phyloP scores from a whole-genome alignment of 2,329 filamentous ascomycete genomes.

The Cephalotrichum gorgonifer region DNA sequence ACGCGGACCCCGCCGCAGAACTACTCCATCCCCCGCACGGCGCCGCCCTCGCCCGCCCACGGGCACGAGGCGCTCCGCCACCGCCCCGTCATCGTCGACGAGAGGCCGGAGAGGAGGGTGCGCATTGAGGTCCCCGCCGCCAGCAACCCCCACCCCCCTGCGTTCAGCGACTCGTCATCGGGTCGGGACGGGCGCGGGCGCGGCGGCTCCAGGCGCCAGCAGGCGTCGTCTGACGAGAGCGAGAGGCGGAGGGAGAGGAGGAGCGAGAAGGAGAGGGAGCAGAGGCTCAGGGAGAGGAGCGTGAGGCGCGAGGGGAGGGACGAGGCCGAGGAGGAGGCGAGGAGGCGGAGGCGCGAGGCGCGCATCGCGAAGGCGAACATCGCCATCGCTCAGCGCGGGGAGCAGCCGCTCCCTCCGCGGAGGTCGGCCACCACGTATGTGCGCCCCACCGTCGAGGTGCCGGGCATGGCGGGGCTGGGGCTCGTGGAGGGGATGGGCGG shows the following conservation, averaged over 20 bases:
- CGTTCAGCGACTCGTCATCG: background rate
- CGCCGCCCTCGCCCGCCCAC: slow-evolving; percentile 23
- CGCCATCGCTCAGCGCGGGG: slow-evolving; percentile 26
- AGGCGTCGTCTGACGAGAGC: slow-evolving; percentile 8
- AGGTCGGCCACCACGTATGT: background rate
- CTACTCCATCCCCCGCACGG: slow-evolving; percentile 26
- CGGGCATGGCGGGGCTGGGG: background rate
- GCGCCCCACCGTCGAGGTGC: slow-evolving; percentile 1
- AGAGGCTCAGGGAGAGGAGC: slow-evolving; percentile 9
- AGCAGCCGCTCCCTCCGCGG: slow-evolving; percentile 15
- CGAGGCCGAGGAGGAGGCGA: slow-evolving; percentile 13
- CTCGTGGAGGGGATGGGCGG: background rate
- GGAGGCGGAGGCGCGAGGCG: slow-evolving; percentile 9
- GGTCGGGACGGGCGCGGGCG: slow-evolving; percentile 13
- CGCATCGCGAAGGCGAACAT: slow-evolving; percentile 29
- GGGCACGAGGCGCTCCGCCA: slow-evolving; percentile 16
- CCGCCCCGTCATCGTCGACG: slow-evolving; percentile 26
- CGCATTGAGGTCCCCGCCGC: slow-evolving; percentile 24
- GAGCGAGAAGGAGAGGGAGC: slow-evolving; percentile 14
- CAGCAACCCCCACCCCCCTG: background rate
- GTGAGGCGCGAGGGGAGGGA: slow-evolving; percentile 13
- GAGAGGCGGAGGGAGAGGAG: slow-evolving; percentile 17
- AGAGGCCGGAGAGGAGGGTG: slow-evolving; percentile 19
- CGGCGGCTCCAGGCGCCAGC: slow-evolving; percentile 22
- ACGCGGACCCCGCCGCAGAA: slow-evolving; percentile 35